These are phyloP conservation scores for Boletellus deceptivus DNA, from an alignment of 1,284 basidiomycete genomes.

Conservation along the genomic window DNA sequence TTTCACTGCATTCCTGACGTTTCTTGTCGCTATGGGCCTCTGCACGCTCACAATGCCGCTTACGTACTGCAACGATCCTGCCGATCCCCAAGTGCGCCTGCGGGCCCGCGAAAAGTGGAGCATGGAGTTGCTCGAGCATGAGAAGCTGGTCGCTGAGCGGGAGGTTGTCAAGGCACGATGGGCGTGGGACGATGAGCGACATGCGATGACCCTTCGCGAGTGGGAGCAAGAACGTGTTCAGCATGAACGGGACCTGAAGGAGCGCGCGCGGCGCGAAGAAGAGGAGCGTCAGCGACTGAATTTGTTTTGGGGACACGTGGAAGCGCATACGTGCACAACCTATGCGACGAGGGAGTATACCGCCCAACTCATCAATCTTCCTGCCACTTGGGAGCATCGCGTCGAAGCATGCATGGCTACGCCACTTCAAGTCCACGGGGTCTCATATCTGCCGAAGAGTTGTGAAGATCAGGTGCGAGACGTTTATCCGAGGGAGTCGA, in stretches of 20 bases:
- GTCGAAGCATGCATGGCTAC: conserved; percentile 24
- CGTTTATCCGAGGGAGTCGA: not conserved
- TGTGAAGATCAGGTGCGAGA: conserved; percentile 20
- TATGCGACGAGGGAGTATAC: conserved; percentile 28
- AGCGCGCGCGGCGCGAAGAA: conserved; percentile 18
- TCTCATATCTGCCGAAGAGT: conserved; percentile 16
- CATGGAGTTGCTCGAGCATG: conserved; percentile 8
- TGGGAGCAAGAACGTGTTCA: conserved; percentile 16
- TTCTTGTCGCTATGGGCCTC: conserved; percentile 4
- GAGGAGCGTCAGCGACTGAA: conserved; percentile 18
- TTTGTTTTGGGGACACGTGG: not conserved
- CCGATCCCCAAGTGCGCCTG: conserved; percentile 17
- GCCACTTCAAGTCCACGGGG: conserved; percentile 21
- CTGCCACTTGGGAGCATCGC: conserved; percentile 13
- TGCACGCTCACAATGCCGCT: conserved; percentile 17
- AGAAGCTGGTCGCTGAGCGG: too few relatives aligned
- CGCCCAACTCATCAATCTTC: conserved; percentile 24
- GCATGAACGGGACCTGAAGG: conserved; percentile 13
- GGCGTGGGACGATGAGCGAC: conserved; percentile 15
- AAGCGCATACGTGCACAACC: conserved; percentile 12
- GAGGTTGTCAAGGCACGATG: conserved; percentile 10
- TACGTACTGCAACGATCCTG: conserved; percentile 23
- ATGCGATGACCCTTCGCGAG: conserved; percentile 5
- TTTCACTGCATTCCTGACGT: conserved; percentile 6
- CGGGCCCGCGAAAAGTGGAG: conserved; percentile 19